phyloP scores from a whole-genome alignment of 2,329 filamentous ascomycete species.

The Gyromitra esculenta region DNA sequence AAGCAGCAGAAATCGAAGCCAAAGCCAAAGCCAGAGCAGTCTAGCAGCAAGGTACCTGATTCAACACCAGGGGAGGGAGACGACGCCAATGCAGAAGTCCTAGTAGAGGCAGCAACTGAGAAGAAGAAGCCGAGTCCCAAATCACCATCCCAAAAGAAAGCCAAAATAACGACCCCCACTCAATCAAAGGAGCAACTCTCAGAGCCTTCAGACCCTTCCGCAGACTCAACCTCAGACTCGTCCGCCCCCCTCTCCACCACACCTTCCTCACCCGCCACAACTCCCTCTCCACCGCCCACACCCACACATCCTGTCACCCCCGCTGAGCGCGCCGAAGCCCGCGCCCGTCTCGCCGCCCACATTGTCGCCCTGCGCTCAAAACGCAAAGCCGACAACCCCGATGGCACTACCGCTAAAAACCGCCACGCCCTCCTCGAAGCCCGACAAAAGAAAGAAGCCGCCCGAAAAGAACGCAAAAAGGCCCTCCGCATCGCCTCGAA shows the following conservation, averaged over 20 bases:
- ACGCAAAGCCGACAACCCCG: constrained; percentile 84
- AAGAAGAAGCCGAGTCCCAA: constrained; percentile 21
- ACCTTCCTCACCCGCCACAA: constrained; percentile 29
- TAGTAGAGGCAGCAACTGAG: constrained; percentile 57
- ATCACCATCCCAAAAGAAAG: constrained; percentile 15
- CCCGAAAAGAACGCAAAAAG: constrained; percentile 88
- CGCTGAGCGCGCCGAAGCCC: constrained; percentile 69
- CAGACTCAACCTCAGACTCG: constrained; percentile 12
- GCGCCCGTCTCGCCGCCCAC: constrained; percentile 79
- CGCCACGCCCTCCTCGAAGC: constrained; percentile 85
- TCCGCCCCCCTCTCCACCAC: background rate
- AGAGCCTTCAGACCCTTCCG: background rate
- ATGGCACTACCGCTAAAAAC: constrained; percentile 83
- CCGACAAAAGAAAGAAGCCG: constrained; percentile 84
- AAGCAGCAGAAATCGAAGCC: constrained; percentile 24
- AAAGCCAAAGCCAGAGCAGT: constrained; percentile 12
- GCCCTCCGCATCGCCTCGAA: constrained; percentile 80
- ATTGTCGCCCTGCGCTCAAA: constrained; percentile 86
- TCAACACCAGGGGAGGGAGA: constrained; percentile 58
- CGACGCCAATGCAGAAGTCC: constrained; percentile 28
- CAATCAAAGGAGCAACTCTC: background rate
- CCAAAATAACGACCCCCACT: background rate
- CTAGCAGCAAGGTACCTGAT: constrained; percentile 59
- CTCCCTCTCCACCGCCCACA: constrained; percentile 42
- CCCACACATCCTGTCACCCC: constrained; percentile 64